Evolutionary conservation across 2,329 filamentous ascomycete genomes (phyloP).

Genomic region (Cladophialophora immunda): DNA sequence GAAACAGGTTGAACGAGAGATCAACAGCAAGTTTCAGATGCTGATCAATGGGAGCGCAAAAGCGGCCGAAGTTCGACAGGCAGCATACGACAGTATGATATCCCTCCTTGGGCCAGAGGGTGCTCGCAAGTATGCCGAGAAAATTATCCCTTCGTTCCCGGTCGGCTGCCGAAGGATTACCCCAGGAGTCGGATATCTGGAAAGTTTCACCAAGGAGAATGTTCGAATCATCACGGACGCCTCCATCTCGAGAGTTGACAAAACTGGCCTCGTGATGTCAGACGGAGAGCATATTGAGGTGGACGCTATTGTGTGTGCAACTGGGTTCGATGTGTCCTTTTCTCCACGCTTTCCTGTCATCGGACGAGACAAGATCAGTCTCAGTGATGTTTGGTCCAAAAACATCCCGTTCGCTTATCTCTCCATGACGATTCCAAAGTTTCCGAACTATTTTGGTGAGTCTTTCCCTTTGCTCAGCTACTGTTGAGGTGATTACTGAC

Average conservation of each 20-base stretch:
- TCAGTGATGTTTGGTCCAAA: slow-evolving; percentile 21
- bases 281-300: slow-evolving; percentile 32
- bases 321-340: slow-evolving; percentile 50
- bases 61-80: slow-evolving; percentile 1
- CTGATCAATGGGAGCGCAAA: slow-evolving; percentile 20
- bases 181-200: slow-evolving; percentile 54
- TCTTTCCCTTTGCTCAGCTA: neutral
- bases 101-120: slow-evolving; percentile 2
- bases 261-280: slow-evolving; percentile 52
- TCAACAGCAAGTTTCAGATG: slow-evolving; percentile 38
- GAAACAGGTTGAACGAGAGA: slow-evolving; percentile 43
- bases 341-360: slow-evolving; percentile 47
- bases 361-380: slow-evolving; percentile 40
- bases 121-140: slow-evolving; percentile 8
- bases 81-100: slow-evolving; percentile 3
- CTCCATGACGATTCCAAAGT: slow-evolving; percentile 24
- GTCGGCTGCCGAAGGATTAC: slow-evolving; percentile 58
- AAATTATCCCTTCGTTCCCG: slow-evolving; percentile 40
- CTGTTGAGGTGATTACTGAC: neutral
- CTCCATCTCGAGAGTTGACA: slow-evolving; percentile 68
- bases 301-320: slow-evolving; percentile 46
- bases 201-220: slow-evolving; percentile 66
- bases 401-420: slow-evolving; percentile 40
- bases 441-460: slow-evolving; percentile 43
- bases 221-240: slow-evolving; percentile 66